Evolutionary conservation across 768 basidiomycete genomes (phyloP).

Genomic region (Phlebiopsis gigantea): DNA sequence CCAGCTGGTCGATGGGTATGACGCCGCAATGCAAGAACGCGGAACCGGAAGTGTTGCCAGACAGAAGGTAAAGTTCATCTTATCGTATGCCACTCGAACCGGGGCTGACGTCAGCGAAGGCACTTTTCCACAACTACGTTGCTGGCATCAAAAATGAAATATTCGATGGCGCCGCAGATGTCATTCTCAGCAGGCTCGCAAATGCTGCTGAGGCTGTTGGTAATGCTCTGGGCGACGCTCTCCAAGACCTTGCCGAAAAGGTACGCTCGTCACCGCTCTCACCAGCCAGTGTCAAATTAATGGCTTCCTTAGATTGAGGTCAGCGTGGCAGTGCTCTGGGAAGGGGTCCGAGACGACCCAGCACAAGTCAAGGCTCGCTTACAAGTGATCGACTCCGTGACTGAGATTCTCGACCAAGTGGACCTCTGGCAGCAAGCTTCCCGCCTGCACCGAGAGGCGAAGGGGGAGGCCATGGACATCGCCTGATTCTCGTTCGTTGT

Average conservation of each 20-base stretch:
- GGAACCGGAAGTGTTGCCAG: constrained; percentile 54
- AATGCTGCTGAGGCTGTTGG: constrained; percentile 46
- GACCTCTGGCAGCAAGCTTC: constrained; percentile 38
- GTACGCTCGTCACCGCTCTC: constrained; percentile 23
- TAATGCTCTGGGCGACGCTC: constrained; percentile 38
- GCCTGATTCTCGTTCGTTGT: background rate
- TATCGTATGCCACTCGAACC: no score
- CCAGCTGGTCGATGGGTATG: constrained; percentile 47
- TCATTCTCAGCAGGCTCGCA: constrained; percentile 41
- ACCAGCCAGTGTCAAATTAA: background rate
- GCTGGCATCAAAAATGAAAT: constrained; percentile 40
- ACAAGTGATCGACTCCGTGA: constrained; percentile 34
- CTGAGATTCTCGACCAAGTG: constrained; percentile 38
- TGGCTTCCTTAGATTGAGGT: constrained; percentile 51
- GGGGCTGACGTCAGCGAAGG: constrained; percentile 25
- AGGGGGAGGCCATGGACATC: background rate
- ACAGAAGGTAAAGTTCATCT: constrained; percentile 41
- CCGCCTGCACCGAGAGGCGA: background rate
- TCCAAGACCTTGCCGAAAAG: constrained; percentile 51
- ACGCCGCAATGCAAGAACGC: constrained; percentile 46
- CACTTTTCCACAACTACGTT: constrained; percentile 43
- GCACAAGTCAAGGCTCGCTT: constrained; percentile 36
- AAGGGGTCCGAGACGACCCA: constrained; percentile 44
- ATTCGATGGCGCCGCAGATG: constrained; percentile 48
- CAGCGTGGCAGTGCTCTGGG: constrained; percentile 56